phyloP scores from a whole-genome alignment of 768 basidiomycete species.

The Xerocomellus amylosporus region DNA sequence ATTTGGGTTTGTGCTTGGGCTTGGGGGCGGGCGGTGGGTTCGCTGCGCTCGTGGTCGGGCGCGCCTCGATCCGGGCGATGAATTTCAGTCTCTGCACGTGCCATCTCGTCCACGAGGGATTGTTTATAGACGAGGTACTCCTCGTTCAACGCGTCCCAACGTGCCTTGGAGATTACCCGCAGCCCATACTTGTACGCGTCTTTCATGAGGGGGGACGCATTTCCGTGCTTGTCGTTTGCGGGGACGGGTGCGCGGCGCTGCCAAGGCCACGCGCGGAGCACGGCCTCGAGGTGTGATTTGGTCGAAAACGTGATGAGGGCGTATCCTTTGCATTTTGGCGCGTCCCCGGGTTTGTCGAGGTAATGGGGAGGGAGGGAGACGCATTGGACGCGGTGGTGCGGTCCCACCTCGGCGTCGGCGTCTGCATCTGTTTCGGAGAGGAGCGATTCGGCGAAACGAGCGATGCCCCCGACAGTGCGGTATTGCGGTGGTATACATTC shows the following conservation, averaged over 20 bases:
- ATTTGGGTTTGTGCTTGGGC: not conserved
- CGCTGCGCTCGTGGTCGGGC: not conserved
- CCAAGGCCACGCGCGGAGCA: constrained; percentile 63
- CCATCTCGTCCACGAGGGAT: constrained; percentile 49
- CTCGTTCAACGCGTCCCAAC: constrained; percentile 63
- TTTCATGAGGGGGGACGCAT: constrained; percentile 9
- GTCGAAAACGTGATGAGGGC: constrained; percentile 60
- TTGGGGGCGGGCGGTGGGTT: not conserved
- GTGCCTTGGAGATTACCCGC: constrained; percentile 50
- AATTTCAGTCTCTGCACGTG: constrained; percentile 4
- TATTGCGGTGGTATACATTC: constrained; percentile 64
- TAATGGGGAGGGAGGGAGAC: constrained; percentile 62
- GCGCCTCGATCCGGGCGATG: not conserved
- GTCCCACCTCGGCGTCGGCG: too few relatives aligned
- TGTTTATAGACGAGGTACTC: constrained; percentile 69
- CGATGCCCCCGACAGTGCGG: constrained; percentile 50
- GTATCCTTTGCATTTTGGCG: constrained; percentile 69
- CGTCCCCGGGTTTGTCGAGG: constrained; percentile 52
- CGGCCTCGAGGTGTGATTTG: constrained; percentile 36
- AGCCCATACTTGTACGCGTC: constrained; percentile 62
- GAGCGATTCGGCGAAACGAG: constrained; percentile 42
- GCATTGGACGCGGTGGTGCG: constrained; percentile 41
- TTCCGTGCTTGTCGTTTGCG: not conserved
- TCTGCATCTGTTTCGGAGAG: constrained; percentile 10
- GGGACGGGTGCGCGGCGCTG: constrained; percentile 4